Base-by-base conservation (phyloP, 768 basidiomycete species). In the Russula sp. region DNA sequence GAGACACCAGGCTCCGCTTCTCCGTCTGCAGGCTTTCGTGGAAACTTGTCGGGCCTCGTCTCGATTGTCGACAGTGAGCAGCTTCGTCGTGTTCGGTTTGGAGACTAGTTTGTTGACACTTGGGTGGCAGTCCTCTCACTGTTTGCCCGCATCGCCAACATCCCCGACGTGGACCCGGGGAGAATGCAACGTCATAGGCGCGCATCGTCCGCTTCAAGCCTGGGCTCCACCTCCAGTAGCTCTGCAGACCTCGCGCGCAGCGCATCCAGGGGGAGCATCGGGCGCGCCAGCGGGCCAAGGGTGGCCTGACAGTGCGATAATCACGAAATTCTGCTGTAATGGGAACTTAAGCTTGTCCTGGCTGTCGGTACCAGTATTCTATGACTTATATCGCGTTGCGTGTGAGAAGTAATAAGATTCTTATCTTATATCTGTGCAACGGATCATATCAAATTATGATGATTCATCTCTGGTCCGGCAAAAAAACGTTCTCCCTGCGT, bases 121-220 rank as follows among this genome's bases (percentile, higher is more conserved):
- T 10, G 32, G 34, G 0, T 52, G 1, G 18, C 62, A 90, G 90
- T 91, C 52, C 81, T 93, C 32, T 89, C 89, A 3, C 74, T 88
- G 32, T 93, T 93, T 69, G 90, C 89, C 0, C 85, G 80, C 49
- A 72, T 87, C 46, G 89, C 87, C 54, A 84, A 87, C 63, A 79
- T 93, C 39, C 77, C 84, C 2, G 80, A 87, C 65, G 80, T 92
- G 39, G 90, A 93, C 68, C 90, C 90, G 18, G 83, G 83, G 2
- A 81, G 80, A 53, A 89, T 88, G 79, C 86, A 86, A 70, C 84
- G 88, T 45, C 88, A 88, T 68, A 85, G 90, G 2, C 83, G 89
- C 22, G 86, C 87, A 3, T 90, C 88, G 0, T 90, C 88, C 0
- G 72, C 85, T 3, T 87, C 88, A 46, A 71, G 73, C 34, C 66